Base-by-base conservation (phyloP, 805 yeast species). In the Saccharomycopsis microspora region DNA sequence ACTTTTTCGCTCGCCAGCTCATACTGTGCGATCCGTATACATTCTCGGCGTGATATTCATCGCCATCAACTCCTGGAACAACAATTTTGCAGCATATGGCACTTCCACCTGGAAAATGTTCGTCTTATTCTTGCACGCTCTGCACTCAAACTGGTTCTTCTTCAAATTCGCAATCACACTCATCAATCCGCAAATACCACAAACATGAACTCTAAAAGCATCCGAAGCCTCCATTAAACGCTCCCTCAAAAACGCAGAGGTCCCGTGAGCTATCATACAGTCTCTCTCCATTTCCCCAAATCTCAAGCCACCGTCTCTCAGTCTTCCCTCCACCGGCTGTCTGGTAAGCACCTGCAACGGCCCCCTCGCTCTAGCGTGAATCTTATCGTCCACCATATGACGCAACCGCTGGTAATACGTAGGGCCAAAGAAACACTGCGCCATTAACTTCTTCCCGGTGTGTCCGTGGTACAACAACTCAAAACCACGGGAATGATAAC, bases 261-360 rank as follows among this genome's bases (percentile, higher is more conserved):
- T 97, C 65, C 99, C 99, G 64, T 93, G 97, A 2, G 99, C 98
- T 74, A 93, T 93, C 97, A 93, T 90, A 83, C 99, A 93, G 75
- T 93, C 99, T 73, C 99, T 86, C 70, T 93, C 99, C 99, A 93
- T 93, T 68, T 90, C 98, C 62, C 98, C 98, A 77, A 90, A 89
- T 69, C 98, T 86, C 65, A 90, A 74, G 58, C 98, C 98, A 78
- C 98, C 98, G 68, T 93, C 97, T 70, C 98, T 80, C 11, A 97
- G 88, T 68, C 98, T 82, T 80, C 98, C 98, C 69, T 90, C 97
- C 54, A 89, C 96, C 4, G 98, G 98, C 68, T 90, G 98, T 70
- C 97, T 84, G 3, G 98, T 90, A 65, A 90, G 73, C 50, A 90
- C 94, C 74, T 90, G 97, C 53, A 90, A 95, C 10, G 98, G 97